Evolutionary conservation across 2,329 filamentous ascomycete genomes (phyloP).

Genomic region (Aaosphaeria arxii): DNA sequence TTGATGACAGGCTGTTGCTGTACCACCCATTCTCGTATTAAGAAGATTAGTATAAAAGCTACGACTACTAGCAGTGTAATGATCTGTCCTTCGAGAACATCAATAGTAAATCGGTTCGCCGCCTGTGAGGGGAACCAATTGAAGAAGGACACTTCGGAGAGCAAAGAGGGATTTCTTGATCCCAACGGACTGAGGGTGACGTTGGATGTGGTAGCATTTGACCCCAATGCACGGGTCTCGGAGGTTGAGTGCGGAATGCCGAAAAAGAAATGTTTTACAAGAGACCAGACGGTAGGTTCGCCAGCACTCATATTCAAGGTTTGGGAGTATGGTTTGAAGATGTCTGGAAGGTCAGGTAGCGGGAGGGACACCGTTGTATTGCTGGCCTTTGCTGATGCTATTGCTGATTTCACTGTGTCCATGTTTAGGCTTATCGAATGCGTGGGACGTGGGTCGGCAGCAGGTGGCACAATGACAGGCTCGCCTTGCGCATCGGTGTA

Average conservation of each 20-base stretch:
- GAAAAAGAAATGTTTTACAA: constrained; percentile 44
- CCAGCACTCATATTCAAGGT: constrained; percentile 41
- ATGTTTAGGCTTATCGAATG: constrained; percentile 9
- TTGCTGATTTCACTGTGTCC: constrained; percentile 14
- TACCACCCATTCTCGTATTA: constrained; percentile 96
- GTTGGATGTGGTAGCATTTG: constrained; percentile 17
- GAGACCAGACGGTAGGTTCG: constrained; percentile 46
- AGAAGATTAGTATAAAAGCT: constrained; percentile 92
- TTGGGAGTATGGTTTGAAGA: constrained; percentile 37
- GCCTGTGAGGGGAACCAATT: constrained; percentile 55
- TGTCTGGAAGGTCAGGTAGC: constrained; percentile 27
- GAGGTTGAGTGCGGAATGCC: constrained; percentile 22
- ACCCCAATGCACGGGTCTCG: constrained; percentile 23
- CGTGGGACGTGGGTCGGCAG: background rate
- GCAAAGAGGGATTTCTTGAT: constrained; percentile 33
- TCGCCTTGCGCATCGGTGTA: constrained; percentile 13
- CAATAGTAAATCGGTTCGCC: constrained; percentile 76
- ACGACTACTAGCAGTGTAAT: constrained; percentile 90
- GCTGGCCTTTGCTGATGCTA: constrained; percentile 15
- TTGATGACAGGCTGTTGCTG: constrained; percentile 95
- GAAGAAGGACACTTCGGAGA: constrained; percentile 59
- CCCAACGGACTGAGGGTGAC: constrained; percentile 22
- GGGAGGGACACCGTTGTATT: constrained; percentile 16
- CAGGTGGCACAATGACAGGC: background rate
- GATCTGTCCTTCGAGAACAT: constrained; percentile 85